phyloP scores from a whole-genome alignment of 306 rosid species.

The Prunus mira region DNA sequence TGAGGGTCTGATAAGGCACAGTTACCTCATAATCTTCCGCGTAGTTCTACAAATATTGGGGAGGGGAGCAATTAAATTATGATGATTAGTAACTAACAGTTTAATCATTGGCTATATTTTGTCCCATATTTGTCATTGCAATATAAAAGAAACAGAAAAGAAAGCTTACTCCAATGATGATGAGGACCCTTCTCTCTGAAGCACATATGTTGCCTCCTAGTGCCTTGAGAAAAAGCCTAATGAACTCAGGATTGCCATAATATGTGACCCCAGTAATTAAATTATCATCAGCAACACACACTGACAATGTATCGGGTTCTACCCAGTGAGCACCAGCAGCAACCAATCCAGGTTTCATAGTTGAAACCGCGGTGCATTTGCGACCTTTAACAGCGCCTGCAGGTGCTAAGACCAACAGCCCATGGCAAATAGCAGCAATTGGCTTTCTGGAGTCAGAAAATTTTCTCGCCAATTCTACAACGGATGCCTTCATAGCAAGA shows the following conservation, averaged over 20 bases:
- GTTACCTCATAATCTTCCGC: conserved; percentile 86
- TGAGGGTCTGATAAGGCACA: conserved; percentile 84
- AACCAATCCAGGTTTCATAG: conserved; percentile 50
- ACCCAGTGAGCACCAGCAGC: conserved; percentile 88
- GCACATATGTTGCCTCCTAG: conserved; percentile 69
- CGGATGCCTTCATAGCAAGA: conserved; percentile 55
- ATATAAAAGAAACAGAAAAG: neutral
- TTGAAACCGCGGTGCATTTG: conserved; percentile 56
- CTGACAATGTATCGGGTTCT: conserved; percentile 52
- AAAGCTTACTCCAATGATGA: conserved; percentile 75
- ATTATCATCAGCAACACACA: conserved; percentile 70
- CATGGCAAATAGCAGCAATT: conserved; percentile 75
- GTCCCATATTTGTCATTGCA: too few species aligned
- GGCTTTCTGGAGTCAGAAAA: conserved; percentile 53
- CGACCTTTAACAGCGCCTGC: conserved; percentile 59
- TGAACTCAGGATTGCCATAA: conserved; percentile 53
- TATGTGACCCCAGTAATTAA: conserved; percentile 54
- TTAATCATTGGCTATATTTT: neutral
- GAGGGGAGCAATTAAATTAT: neutral
- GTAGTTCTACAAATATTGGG: conserved; percentile 53
- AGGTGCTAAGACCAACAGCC: conserved; percentile 79
- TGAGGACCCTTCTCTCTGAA: conserved; percentile 53
- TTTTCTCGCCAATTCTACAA: conserved; percentile 45
- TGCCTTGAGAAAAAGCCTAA: conserved; percentile 62
- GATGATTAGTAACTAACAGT: neutral